Evolutionary conservation across 768 basidiomycete genomes (phyloP), one percentile per base, ranked within the genome.

Genomic region (Russula ochroleuca): DNA sequence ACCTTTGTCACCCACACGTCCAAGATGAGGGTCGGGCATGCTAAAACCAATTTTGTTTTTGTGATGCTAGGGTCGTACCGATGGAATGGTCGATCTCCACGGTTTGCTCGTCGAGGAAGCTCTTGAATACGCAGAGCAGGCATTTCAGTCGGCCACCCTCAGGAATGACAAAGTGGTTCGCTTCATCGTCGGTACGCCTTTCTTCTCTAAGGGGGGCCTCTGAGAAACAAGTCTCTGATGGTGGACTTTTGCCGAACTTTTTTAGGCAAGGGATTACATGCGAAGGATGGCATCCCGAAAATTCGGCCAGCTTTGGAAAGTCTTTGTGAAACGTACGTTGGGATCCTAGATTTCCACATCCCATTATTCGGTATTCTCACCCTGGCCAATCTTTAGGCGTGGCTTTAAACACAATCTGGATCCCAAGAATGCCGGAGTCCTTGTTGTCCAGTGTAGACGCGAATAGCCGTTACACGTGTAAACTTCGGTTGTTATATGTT

Each of bases 181-280:
- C n/a, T 64, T 64, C 45, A 64, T 64, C 35, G 63, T 64, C 17
- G 63, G 63, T 64, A 38, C 17, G 63, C 21, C 45, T 17, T 35
- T 35, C 7, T 35, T 10, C 40, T 17, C n/a, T 10, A 3, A 21
- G 2, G 45, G 5, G 5, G 2, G 11, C 3, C n/a, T 21, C 45
- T 5, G 21, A 21, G 11, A 21, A 10, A 21, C 43, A 33, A 21
- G 31, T 47, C 17, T 51, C 11, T 21, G 8, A 35, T 35, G 33
- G 57, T 35, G 7, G 19, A 25, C 8, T 40, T 9, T 4, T 7
- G 17, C 19, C 17, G 28, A 47, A 17, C 35, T 10, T 33, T 49
- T 10, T 1, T 15, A 64, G 63, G 57, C 5, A 59, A 59, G 31
- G 63, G 63, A 0, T n/a, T 40, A 7, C 63, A 64, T 21, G 6